Conservation (phyloP, 108 stramenopile genomes). For the Epithemia pelagica region DNA sequence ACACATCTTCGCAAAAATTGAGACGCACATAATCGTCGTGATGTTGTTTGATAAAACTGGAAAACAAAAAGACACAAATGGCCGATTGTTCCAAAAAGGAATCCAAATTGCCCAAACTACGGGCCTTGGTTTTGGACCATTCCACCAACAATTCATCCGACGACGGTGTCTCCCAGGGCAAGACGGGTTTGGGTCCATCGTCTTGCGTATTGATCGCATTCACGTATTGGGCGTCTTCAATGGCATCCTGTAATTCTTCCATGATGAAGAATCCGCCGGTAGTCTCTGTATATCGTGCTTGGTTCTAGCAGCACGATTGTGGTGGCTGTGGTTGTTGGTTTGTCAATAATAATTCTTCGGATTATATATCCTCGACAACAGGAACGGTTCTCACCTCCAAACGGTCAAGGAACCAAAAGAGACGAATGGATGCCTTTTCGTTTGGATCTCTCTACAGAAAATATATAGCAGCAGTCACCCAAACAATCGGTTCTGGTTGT, state of each 20-base stretch:
- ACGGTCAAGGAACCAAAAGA: no score
- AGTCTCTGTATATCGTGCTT: no score
- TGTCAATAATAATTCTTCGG: no score
- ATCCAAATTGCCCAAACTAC: background rate
- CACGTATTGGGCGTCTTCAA: constrained; percentile 86
- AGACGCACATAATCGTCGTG: constrained; percentile 60
- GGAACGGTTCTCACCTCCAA: no score
- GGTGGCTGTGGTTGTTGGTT: no score
- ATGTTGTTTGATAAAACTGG: constrained; percentile 54
- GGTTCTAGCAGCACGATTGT: no score
- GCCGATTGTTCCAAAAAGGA: background rate
- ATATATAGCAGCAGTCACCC: no score
- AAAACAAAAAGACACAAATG: constrained; percentile 68
- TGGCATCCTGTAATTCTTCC: constrained; percentile 87
- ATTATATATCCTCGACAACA: no score
- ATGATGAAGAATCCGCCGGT: no score
- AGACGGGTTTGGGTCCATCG: constrained; percentile 70
- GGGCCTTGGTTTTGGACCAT: constrained; percentile 41
- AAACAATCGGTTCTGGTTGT: no score
- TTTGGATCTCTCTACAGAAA: no score
- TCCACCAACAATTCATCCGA: constrained; percentile 56
- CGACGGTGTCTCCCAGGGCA: constrained; percentile 66
- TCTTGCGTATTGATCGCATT: constrained; percentile 73
- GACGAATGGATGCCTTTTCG: no score
- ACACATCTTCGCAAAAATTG: constrained; percentile 69